These are phyloP conservation scores for Helicocarpus griseus DNA, from an alignment of 2,329 filamentous ascomycete species.

Conservation along the genomic window DNA sequence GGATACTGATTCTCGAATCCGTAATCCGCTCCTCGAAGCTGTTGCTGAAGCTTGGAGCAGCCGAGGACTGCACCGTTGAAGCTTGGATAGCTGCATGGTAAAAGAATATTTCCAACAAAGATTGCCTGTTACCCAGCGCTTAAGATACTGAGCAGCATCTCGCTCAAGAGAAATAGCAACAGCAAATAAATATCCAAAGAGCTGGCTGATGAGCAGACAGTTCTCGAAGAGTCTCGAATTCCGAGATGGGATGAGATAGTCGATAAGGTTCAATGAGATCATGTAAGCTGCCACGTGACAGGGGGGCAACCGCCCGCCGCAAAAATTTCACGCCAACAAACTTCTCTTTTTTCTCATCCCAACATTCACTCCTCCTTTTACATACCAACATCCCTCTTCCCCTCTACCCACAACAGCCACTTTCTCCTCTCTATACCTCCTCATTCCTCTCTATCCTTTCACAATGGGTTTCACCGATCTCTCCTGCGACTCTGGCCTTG, in stretches of 20 bases:
- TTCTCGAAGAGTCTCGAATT: background rate
- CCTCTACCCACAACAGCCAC: constrained; percentile 17
- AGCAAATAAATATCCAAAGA: background rate
- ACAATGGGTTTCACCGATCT: constrained; percentile 61
- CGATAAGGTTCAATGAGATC: background rate
- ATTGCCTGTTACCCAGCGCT: background rate
- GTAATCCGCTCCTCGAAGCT: background rate
- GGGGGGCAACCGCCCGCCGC: background rate
- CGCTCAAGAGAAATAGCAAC: background rate
- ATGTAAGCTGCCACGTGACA: background rate
- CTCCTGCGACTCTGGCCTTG: constrained; percentile 52
- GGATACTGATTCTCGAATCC: background rate
- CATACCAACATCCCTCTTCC: constrained; percentile 8
- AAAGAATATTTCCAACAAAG: background rate
- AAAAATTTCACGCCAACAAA: background rate
- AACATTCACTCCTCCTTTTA: background rate
- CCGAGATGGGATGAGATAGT: no score
- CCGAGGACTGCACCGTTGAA: background rate
- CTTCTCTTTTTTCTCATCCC: background rate
- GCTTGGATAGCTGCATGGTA: constrained; percentile 1
- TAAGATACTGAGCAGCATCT: background rate
- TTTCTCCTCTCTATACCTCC: constrained; percentile 14
- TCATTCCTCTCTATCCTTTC: constrained; percentile 17
- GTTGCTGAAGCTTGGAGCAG: constrained; percentile 2
- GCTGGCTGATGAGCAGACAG: background rate